These are phyloP conservation scores for Penstemon davidsonii DNA, from an alignment of 257 asterid species.

Conservation along the genomic window DNA sequence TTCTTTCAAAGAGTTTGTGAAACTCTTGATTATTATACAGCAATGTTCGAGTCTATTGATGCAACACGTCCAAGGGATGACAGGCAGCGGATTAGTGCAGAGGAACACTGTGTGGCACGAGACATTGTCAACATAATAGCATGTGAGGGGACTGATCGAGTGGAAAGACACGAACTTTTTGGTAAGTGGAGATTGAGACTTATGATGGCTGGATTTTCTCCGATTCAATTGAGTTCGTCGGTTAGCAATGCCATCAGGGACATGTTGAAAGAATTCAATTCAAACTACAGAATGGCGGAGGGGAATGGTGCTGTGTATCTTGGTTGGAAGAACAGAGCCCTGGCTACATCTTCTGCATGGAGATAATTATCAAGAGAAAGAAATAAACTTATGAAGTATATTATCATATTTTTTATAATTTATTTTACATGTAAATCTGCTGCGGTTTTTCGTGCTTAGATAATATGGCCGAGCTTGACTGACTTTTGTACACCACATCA, in stretches of 20 bases:
- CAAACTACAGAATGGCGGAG: slow-evolving; percentile 56
- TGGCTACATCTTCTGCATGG: slow-evolving; percentile 82
- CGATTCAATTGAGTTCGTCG: slow-evolving; percentile 54
- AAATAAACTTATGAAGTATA: background rate
- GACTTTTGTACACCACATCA: background rate
- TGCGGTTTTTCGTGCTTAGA: background rate
- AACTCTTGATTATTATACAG: slow-evolving; percentile 72
- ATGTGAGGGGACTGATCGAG: slow-evolving; percentile 80
- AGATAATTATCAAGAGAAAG: slow-evolving; percentile 34
- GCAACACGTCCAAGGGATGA: slow-evolving; percentile 71
- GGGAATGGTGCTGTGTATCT: slow-evolving; percentile 68
- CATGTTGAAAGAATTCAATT: slow-evolving; percentile 61
- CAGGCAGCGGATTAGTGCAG: slow-evolving; percentile 64
- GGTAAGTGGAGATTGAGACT: slow-evolving; percentile 81
- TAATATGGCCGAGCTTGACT: background rate
- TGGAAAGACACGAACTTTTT: slow-evolving; percentile 82
- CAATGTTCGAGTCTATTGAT: slow-evolving; percentile 92
- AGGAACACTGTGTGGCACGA: slow-evolving; percentile 80
- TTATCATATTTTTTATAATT: background rate
- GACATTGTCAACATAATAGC: slow-evolving; percentile 84
- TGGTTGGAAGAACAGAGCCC: slow-evolving; percentile 80
- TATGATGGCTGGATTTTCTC: slow-evolving; percentile 74
- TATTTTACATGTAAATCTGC: background rate
- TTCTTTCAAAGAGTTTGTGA: slow-evolving; percentile 72
- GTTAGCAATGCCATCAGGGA: slow-evolving; percentile 51